Evolutionary conservation across 164 flowering plant species (phyloP).

Genomic region (Amborella trichopoda): DNA sequence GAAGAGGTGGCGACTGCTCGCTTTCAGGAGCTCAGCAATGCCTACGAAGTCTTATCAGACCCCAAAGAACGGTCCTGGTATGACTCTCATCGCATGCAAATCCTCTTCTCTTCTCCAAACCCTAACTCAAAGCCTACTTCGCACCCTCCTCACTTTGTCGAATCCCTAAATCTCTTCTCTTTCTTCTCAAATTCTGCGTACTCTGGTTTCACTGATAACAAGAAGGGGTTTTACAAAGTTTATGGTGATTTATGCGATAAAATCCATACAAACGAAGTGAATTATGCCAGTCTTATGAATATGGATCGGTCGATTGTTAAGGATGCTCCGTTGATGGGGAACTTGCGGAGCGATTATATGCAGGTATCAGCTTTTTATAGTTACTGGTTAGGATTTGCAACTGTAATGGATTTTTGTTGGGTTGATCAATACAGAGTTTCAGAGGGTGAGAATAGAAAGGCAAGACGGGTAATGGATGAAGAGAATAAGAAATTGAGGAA

Average conservation of each 20-base stretch:
- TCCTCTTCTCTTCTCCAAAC: slow-evolving; percentile 20
- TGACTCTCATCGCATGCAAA: slow-evolving; percentile 91
- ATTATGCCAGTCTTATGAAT: slow-evolving; percentile 44
- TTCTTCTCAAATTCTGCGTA: slow-evolving; percentile 65
- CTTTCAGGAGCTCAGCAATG: slow-evolving; percentile 82
- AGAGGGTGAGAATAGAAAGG: slow-evolving; percentile 53
- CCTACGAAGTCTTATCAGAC: slow-evolving; percentile 92
- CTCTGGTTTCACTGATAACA: slow-evolving; percentile 48
- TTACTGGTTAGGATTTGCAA: slow-evolving; percentile 72
- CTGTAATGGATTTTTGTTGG: slow-evolving; percentile 86
- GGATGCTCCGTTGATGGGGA: slow-evolving; percentile 81
- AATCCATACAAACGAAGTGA: slow-evolving; percentile 47
- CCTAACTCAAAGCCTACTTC: neutral
- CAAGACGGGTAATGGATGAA: slow-evolving; percentile 79
- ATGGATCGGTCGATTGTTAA: slow-evolving; percentile 25
- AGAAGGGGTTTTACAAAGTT: slow-evolving; percentile 67
- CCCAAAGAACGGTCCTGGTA: slow-evolving; percentile 87
- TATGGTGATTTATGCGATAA: slow-evolving; percentile 52
- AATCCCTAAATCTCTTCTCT: slow-evolving; percentile 25
- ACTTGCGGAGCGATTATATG: slow-evolving; percentile 48
- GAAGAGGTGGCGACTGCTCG: slow-evolving; percentile 62
- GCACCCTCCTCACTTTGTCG: slow-evolving; percentile 4
- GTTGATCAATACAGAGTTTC: slow-evolving; percentile 56
- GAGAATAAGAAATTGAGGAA: slow-evolving; percentile 86
- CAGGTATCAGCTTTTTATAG: slow-evolving; percentile 82